Conservation (phyloP, 495 filamentous ascomycete species). For the Xylaria flabelliformis region DNA sequence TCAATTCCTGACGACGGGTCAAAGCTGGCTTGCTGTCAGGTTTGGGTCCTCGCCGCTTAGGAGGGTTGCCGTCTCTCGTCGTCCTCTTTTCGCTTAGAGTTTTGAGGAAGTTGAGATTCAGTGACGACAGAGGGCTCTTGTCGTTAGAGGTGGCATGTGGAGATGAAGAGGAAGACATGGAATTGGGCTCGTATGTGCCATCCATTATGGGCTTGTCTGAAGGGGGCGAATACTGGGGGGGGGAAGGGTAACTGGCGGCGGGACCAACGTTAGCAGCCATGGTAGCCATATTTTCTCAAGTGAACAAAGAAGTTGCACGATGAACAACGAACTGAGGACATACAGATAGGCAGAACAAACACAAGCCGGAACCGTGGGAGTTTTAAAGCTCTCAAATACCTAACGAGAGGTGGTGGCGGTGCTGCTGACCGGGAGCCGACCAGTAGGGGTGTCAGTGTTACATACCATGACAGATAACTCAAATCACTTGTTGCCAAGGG, state of each 20-base stretch:
- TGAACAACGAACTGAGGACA: slow-evolving; percentile 19
- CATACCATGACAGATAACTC: slow-evolving; percentile 29
- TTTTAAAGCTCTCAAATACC: slow-evolving; percentile 25
- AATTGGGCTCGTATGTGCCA: slow-evolving; percentile 43
- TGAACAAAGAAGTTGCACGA: slow-evolving; percentile 21
- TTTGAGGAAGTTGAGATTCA: slow-evolving; percentile 66
- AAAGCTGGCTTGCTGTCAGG: slow-evolving; percentile 95
- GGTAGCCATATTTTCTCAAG: slow-evolving; percentile 33
- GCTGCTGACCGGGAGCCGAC: slow-evolving; percentile 28
- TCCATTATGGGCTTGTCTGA: slow-evolving; percentile 43
- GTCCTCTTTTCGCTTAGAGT: slow-evolving; percentile 66
- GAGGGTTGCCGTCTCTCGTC: slow-evolving; percentile 79
- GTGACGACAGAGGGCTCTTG: slow-evolving; percentile 58
- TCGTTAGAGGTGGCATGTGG: slow-evolving; percentile 46
- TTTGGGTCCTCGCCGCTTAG: slow-evolving; percentile 92
- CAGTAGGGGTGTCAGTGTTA: slow-evolving; percentile 23
- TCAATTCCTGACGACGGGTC: slow-evolving; percentile 92
- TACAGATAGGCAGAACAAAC: neutral
- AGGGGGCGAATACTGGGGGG: slow-evolving; percentile 45
- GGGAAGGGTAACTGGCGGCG: slow-evolving; percentile 49
- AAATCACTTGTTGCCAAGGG: slow-evolving; percentile 28
- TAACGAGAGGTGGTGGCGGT: slow-evolving; percentile 26
- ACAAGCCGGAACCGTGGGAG: slow-evolving; percentile 4
- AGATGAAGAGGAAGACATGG: slow-evolving; percentile 53
- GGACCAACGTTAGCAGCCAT: slow-evolving; percentile 37